Percentiles rank a stretch among this genome's conserved stretches.
These are phyloP conservation scores for Schrenkiella parvula DNA, from an alignment of 345 rosid genomes.

Conservation along the genomic window DNA sequence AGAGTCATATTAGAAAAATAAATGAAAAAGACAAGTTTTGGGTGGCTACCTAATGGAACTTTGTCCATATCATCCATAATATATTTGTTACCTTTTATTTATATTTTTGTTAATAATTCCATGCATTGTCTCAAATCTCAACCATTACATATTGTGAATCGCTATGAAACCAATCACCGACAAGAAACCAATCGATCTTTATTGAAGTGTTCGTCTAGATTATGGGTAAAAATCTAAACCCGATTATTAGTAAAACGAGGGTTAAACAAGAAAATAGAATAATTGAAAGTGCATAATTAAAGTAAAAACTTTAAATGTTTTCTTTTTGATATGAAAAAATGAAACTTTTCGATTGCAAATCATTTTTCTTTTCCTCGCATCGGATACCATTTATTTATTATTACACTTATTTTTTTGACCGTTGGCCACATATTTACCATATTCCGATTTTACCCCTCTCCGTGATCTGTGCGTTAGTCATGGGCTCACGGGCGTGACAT, in stretches of 20 bases:
- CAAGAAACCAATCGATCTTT: slow-evolving; percentile 14
- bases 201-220: not conserved
- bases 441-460: slow-evolving; percentile 6
- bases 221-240: not conserved
- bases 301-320: not conserved
- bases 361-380: not conserved
- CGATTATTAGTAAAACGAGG: not conserved
- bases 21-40: slow-evolving; percentile 32
- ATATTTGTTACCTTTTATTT: not conserved
- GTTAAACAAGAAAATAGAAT: not conserved
- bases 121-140: not conserved
- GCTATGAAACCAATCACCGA: slow-evolving; percentile 28
- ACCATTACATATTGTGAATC: slow-evolving; percentile 20
- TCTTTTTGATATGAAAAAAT: not conserved
- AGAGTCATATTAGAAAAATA: not conserved
- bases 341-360: not conserved
- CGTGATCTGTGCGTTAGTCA: slow-evolving; percentile 20
- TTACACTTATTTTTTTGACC: slow-evolving; percentile 2
- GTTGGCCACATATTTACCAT: not conserved
- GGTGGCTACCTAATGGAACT: slow-evolving; percentile 31
- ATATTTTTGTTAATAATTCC: not conserved
- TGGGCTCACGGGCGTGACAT: slow-evolving; percentile 33
- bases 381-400: slow-evolving; percentile 4
- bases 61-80: slow-evolving; percentile 26
- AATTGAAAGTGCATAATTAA: not conserved